Evolutionary conservation across 2,329 filamentous ascomycete genomes (phyloP).

Genomic region (Reticulascus tulasneorum): DNA sequence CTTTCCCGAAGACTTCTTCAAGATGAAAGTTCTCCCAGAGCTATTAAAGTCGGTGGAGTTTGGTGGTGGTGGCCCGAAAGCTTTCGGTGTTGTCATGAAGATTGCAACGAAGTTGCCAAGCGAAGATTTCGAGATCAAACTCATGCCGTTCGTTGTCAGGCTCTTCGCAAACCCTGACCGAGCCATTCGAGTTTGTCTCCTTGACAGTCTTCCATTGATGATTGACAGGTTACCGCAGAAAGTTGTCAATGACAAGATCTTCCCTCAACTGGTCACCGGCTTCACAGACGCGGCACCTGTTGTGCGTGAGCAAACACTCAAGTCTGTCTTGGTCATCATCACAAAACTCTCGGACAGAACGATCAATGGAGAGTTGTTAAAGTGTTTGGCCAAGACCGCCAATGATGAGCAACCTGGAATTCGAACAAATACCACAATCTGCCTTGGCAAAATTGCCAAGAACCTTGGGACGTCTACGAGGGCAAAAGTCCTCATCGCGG

Average conservation of each 20-base stretch:
- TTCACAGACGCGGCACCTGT: constrained; percentile 90
- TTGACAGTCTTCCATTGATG: constrained; percentile 86
- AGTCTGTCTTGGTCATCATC: constrained; percentile 84
- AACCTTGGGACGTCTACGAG: constrained; percentile 75
- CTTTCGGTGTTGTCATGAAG: constrained; percentile 83
- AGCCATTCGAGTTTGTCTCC: constrained; percentile 82
- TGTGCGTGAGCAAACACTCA: constrained; percentile 92
- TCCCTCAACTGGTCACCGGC: constrained; percentile 90
- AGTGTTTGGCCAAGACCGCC: constrained; percentile 88
- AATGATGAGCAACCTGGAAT: constrained; percentile 98
- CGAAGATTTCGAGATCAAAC: constrained; percentile 81
- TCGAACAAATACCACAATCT: constrained; percentile 96
- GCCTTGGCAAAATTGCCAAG: constrained; percentile 91
- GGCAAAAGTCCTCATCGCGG: constrained; percentile 86
- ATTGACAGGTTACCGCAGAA: constrained; percentile 87
- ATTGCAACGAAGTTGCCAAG: constrained; percentile 82
- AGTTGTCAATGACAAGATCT: constrained; percentile 92
- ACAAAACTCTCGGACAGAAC: constrained; percentile 86
- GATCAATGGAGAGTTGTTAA: constrained; percentile 88
- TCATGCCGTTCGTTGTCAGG: constrained; percentile 82
- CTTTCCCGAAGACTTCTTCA: constrained; percentile 97
- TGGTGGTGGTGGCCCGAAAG: constrained; percentile 89
- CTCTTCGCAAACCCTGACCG: constrained; percentile 89
- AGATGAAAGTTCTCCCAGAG: constrained; percentile 92
- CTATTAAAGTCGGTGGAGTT: constrained; percentile 99